Base-by-base conservation (phyloP, 805 yeast genomes). In the Debaryomyces prosopidis region DNA sequence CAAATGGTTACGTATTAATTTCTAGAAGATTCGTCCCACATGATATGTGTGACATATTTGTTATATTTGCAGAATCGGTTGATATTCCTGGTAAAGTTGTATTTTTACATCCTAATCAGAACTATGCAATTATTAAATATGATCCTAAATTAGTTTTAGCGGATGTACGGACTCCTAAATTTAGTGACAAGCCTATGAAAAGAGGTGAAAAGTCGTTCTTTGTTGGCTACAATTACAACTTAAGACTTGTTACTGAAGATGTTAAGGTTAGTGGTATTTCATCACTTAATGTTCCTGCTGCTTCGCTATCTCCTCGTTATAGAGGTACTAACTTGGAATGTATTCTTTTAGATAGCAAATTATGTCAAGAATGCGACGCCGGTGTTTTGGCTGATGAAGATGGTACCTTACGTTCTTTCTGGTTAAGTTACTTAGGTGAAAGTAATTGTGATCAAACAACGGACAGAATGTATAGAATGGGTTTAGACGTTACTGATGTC, bases 401-500 rank as follows among this genome's bases (percentile, higher is more conserved):
- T 57, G 97, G 97, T 10, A 78, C 84, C 0, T 79, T 91, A 10
- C 78, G 92, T 49, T 96, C 94, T 0, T 68, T 91, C 45, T 91
- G 97, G 97, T 64, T 90, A 50, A 78, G 92, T 1, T 89, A 80
- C 62, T 73, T 89, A 42, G 96, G 96, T 14, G 96, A 88, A 52
- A 77, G 82, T 40, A 74, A 70, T 35, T 76, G 77, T 36, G 81
- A 81, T 41, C 54, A 57, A 40, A 45, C 55, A 40, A 73, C 77
- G 12, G 94, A 87, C 52, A 76, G 81, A 19, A 74, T 80, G 49
- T 85, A 83, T 62, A 71, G 82, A 45, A 82, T 87, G 75, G 96
- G 95, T 14, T 62, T 90, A 40, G 96, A 88, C 62, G 83, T 85
- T 11, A 77, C 84, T 5, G 87, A 86, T 45, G 72, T 89, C 20